Evolutionary conservation across 2,329 filamentous ascomycete genomes (phyloP), one percentile per base, ranked within the genome.

Genomic region (Aspergillus flavus): DNA sequence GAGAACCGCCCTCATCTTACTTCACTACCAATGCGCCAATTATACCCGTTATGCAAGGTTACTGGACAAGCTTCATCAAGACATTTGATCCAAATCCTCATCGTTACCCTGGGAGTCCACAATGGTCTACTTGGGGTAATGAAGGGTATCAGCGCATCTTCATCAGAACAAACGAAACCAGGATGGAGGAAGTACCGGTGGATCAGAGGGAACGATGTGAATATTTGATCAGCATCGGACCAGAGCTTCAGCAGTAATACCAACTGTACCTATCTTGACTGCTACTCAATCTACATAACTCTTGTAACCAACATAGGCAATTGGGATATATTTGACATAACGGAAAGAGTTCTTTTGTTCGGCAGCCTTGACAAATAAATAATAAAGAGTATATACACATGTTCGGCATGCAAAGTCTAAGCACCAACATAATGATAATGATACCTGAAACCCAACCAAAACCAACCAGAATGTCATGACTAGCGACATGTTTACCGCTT

Each of bases 41-140:
- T 6, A 82, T 90, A 1, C 81, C 85, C 0, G 77, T 90, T 0
- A 84, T 91, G 32, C 89, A 92, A 71, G 84, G 82, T 0, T 94
- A 93, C 75, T 93, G 90, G 89, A 86, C 87, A 1, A 91, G 87
- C 66, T 94, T 94, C 72, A 87, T 94, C 64, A 79, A 85, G 30
- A 82, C 81, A 0, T 82, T 87, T 43, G 81, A 94, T 73, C 91
- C 91, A 0, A 94, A 93, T 72, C 80, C 69, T 19, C 76, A 82
- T 60, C 81, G 85, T 10, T 66, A 75, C 50, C 43, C 65, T 0
- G 82, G 81, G 0, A 79, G 80, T 50, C 85, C 86, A 3, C 75
- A 75, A 60, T 90, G 87, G 88, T 74, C 79, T 64, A 72, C 74
- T 5, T 87, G 82, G 55, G 73, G 72, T 23, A 68, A 64, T 21